Base-by-base conservation (phyloP, 257 asterid species). In the Misopates orontium region DNA sequence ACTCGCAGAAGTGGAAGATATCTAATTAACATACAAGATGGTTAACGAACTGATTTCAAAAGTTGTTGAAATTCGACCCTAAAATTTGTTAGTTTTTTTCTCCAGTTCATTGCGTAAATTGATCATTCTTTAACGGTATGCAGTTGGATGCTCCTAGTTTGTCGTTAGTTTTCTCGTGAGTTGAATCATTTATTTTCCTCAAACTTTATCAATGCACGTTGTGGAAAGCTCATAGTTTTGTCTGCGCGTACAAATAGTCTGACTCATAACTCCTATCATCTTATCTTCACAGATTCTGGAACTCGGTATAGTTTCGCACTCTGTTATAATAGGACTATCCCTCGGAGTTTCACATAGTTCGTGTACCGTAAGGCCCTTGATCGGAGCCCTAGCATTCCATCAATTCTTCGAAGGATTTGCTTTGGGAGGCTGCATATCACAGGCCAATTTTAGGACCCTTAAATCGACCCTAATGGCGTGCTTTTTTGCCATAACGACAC, bases 361-460 rank as follows among this genome's bases (percentile, higher is more conserved):
- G 0, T 90, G 97, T 52, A 90, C 97, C 8, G 79, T 90, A 13
- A 76, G 95, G 66, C 97, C 99, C 54, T 74, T 87, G 57, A 83
- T 93, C 0, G 97, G 86, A 20, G 99, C 97, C 41, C 69, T 93
- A 49, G 77, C 99, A 12, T 90, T 87, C 76, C 97, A 93, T 62
- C 97, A 90, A 42, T 90, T 93, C 80, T 93, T 93, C 1, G 97
- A 93, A 78, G 99, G 95, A 4, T 90, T 93, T 67, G 99, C 97
- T 36, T 78, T 93, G 15, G 97, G 99, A 13, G 97, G 96, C 62
- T 93, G 99, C 90, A 90, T 93, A 52, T 85, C 97, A n/a, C 92
- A 90, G 71, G 97, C 99, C 42, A 75, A 72, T 63, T 80, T 93
- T 39, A 71, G 71, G 66, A 73, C 82, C 66, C 72, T 87, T 20